Evolutionary conservation across 2,329 filamentous ascomycete species (phyloP), one percentile per base, ranked within the genome.

Genomic region (Cryoendolithus antarcticus): DNA sequence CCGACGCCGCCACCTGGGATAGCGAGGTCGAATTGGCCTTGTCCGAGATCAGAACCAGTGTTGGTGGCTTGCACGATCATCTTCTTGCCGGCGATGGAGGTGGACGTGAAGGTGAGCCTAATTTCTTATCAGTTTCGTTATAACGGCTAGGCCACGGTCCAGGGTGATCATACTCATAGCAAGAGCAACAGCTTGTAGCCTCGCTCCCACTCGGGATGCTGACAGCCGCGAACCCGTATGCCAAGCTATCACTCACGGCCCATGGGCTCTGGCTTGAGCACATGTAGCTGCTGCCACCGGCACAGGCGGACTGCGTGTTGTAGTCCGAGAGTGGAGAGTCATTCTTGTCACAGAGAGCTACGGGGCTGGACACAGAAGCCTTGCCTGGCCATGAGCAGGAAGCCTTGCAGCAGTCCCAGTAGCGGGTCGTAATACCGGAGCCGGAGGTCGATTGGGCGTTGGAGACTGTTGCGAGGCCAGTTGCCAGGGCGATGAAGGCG

Each of bases 341-440:
- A 47, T 67, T 61, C 46, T 62, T 65, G 52, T 70, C 62, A 58
- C 75, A 80, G 30, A 71, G 70, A 11, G 60, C 58, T 29, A 76
- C 70, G 10, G 74, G 69, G 35, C 55, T 53, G 42, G 59, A 62
- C 55, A 75, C 65, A 32, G 63, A 45, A 10, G 70, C 73, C 57
- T 80, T 80, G 39, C 59, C 66, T 9, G 64, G 55, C 77, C 77
- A 69, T 3, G 67, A 66, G 56, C 77, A 82, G 12, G 74, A 78
- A 15, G 77, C 72, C 65, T 84, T 83, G 64, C 78, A 82, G 64
- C 79, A 82, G 56, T 82, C 78, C 71, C 73, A 62, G 48, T 61
- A 61, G 37, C 59, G 54, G 11, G 58, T 60, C 21, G 59, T 61
- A 13, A 36, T 48, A 30, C 59, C 60, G 13, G 52, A 48, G 31